Base-by-base conservation (phyloP, 257 asterid species). In the Coffea eugenioides region DNA sequence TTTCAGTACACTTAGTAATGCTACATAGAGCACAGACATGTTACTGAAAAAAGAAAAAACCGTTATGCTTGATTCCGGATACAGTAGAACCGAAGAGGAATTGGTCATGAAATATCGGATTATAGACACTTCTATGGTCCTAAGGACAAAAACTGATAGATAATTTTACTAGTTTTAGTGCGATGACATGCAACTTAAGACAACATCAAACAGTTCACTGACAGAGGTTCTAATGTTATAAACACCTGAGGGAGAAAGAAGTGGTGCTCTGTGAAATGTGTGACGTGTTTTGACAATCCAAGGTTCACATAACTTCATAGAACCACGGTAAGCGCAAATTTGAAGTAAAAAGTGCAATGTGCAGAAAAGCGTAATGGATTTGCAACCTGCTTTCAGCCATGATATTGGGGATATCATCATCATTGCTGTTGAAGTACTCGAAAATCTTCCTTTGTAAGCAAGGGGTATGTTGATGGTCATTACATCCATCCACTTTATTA, bases 371-470 rank as follows among this genome's bases (percentile, higher is more conserved):
- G 45, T 9, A 66, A 46, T 25, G 73, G 54, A 59, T 78, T 56
- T 46, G 49, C 71, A 77, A 95, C 99, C 99, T 90, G 93, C 82
- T 89, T 83, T 79, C 90, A 79, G 85, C 86, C 80, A 79, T 89
- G 82, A 76, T 90, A 82, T 52, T 77, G 66, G 92, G 88, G 73
- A 82, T 77, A 51, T 82, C 89, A 46, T 86, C 90, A 67, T 72
- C 89, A 76, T 87, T 91, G 56, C 84, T 77, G 36, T 84, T 79
- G 83, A 95, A 95, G 89, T 93, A 95, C 80, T 93, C 92, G 64
- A 67, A 85, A 85, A 95, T 93, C 83, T 83, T 93, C 85, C 66
- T 89, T 74, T 84, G 92, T 84, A 95, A 77, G 85, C 97, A 93
- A 78, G 93, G 86, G 49, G 97, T 93, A 71, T 95, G 99, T 57